A percentile compares a stretch with the other conserved stretches of the same genome.
Conservation (phyloP, 1,139 yeast species). For the Pichia sp. region DNA sequence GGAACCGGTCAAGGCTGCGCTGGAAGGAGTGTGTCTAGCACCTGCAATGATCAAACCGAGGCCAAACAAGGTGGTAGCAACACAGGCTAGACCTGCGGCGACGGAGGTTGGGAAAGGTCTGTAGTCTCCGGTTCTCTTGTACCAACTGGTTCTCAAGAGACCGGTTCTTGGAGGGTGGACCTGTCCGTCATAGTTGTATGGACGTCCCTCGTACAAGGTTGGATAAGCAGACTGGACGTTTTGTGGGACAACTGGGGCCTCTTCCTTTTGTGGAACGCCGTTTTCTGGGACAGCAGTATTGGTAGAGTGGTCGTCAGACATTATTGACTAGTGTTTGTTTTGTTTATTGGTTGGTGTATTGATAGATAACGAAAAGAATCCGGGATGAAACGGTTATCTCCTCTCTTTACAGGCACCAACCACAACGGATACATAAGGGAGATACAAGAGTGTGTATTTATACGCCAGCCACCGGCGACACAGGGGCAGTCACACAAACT, state of each 20-base stretch:
- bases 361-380: background rate
- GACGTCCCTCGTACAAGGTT: conserved; percentile 15
- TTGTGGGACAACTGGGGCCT: conserved; percentile 8
- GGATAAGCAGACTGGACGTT: conserved; percentile 12
- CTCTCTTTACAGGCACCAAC: background rate
- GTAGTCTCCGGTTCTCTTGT: conserved; percentile 26
- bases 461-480: background rate
- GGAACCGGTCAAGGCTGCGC: conserved; percentile 45
- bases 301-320: conserved; percentile 25
- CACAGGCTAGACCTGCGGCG: conserved; percentile 33
- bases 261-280: conserved; percentile 15
- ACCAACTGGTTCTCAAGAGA: conserved; percentile 28
- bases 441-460: background rate
- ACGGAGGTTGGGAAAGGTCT: conserved; percentile 34
- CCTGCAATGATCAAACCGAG: conserved; percentile 43
- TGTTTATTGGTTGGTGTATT: background rate
- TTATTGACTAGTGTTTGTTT: conserved; percentile 4
- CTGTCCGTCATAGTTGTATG: conserved; percentile 19
- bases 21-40: conserved; percentile 49
- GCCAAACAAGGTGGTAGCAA: conserved; percentile 31
- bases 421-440: background rate
- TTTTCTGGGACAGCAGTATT: conserved; percentile 26
- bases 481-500: background rate
- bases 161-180: conserved; percentile 33
- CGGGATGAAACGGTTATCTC: background rate